phyloP scores from a whole-genome alignment of 495 filamentous ascomycete genomes.

The Diplogelasinospora grovesii region DNA sequence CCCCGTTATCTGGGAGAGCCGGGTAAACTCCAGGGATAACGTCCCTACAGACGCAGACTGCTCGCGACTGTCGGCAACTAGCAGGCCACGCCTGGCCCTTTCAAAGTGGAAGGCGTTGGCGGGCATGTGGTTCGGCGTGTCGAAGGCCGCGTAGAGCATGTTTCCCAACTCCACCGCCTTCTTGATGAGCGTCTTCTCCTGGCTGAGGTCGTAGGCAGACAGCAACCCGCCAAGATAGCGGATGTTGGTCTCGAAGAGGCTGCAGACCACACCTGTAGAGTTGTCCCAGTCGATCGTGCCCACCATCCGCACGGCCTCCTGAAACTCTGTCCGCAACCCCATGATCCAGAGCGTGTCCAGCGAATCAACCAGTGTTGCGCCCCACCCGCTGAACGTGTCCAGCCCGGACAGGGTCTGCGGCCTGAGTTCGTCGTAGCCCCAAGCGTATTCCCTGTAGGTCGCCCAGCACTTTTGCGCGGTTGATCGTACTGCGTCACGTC shows the following conservation, averaged over 20 bases:
- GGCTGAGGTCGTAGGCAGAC: conserved; percentile 70
- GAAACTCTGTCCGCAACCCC: conserved; percentile 74
- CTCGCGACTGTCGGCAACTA: conserved; percentile 14
- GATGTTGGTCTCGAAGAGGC: conserved; percentile 75
- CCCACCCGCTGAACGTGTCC: conserved; percentile 79
- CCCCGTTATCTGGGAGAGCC: conserved; percentile 75
- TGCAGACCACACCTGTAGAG: conserved; percentile 44
- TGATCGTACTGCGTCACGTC: conserved; percentile 47
- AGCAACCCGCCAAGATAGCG: conserved; percentile 72
- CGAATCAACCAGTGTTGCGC: conserved; percentile 77
- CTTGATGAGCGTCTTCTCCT: conserved; percentile 51
- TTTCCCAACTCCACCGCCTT: conserved; percentile 83
- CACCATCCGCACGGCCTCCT: conserved; percentile 62
- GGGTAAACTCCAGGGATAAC: conserved; percentile 77
- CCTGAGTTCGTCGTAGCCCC: conserved; percentile 66
- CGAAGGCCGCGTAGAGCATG: conserved; percentile 74
- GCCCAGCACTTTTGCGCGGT: conserved; percentile 68
- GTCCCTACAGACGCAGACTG: conserved; percentile 64
- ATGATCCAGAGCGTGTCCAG: conserved; percentile 90
- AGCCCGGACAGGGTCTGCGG: conserved; percentile 50
- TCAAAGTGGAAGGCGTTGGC: conserved; percentile 56
- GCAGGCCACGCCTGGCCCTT: conserved; percentile 58
- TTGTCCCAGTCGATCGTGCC: conserved; percentile 77
- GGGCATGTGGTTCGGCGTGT: conserved; percentile 87
- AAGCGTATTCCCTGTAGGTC: conserved; percentile 67